Percentiles rank a stretch among this genome's conserved stretches.
Conservation (phyloP, 2,329 filamentous ascomycete genomes). For the Fusarium protoensiforme region DNA sequence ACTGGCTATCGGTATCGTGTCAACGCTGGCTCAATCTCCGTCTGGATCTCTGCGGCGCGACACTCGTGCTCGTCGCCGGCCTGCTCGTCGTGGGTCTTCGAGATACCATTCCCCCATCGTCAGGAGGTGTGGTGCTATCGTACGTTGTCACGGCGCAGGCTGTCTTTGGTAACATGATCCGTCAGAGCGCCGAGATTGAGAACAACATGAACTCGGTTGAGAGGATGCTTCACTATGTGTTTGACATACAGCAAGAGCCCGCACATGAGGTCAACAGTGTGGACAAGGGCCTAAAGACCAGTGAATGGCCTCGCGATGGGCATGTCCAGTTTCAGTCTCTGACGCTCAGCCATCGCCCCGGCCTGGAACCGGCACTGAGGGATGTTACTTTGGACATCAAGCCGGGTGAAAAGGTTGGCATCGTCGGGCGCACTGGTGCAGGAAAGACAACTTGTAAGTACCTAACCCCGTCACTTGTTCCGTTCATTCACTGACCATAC, state of each 20-base stretch:
- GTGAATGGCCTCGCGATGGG: constrained; percentile 1
- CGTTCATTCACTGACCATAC: neutral
- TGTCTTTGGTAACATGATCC: constrained; percentile 73
- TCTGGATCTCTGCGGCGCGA: constrained; percentile 13
- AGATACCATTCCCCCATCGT: constrained; percentile 14
- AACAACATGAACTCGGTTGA: constrained; percentile 98
- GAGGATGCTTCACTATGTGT: constrained; percentile 87
- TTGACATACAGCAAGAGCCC: constrained; percentile 55
- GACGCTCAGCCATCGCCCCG: constrained; percentile 21
- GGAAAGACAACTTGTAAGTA: constrained; percentile 22
- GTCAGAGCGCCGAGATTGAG: constrained; percentile 64
- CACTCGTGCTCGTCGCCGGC: neutral
- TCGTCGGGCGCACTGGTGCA: constrained; percentile 22
- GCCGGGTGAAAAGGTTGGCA: constrained; percentile 17
- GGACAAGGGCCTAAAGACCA: neutral
- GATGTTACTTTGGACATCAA: constrained; percentile 9
- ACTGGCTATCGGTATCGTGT: constrained; percentile 14
- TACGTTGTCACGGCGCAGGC: constrained; percentile 53
- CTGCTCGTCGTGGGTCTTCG: constrained; percentile 22
- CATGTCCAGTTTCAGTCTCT: constrained; percentile 17
- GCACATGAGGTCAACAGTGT: neutral
- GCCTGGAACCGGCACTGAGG: constrained; percentile 11
- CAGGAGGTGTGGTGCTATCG: constrained; percentile 22
- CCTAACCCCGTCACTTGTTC: neutral
- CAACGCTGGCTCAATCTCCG: constrained; percentile 22